A percentile compares a stretch with the other conserved stretches of the same genome.
Evolutionary conservation across 2,329 filamentous ascomycete species (phyloP).

Genomic region (Dryadomyces quercivorus): DNA sequence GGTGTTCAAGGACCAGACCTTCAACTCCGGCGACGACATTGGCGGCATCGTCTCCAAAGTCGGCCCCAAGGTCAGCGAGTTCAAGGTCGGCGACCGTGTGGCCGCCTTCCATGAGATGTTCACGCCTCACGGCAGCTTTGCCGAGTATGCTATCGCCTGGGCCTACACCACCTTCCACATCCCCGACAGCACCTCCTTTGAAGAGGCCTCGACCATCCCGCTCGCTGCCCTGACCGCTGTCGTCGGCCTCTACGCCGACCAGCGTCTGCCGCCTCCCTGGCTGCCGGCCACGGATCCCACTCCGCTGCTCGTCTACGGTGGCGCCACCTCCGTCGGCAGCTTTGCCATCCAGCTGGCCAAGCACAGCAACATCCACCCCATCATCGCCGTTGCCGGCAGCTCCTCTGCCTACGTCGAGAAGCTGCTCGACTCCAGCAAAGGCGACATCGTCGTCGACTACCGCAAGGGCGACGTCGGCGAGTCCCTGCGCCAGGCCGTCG

Average conservation of each 20-base stretch:
- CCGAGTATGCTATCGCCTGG: slow-evolving; percentile 30
- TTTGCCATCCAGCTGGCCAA: slow-evolving; percentile 39
- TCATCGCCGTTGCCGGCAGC: slow-evolving; percentile 39
- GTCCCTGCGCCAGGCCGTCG: slow-evolving; percentile 23
- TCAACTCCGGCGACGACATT: slow-evolving; percentile 42
- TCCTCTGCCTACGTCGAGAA: slow-evolving; percentile 30
- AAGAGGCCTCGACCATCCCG: slow-evolving; percentile 29
- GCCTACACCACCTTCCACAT: slow-evolving; percentile 30
- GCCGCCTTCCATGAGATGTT: slow-evolving; percentile 36
- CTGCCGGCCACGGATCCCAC: slow-evolving; percentile 18
- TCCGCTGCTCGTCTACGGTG: slow-evolving; percentile 31
- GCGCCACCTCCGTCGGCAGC: slow-evolving; percentile 34
- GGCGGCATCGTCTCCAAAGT: slow-evolving; percentile 41
- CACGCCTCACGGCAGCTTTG: slow-evolving; percentile 22
- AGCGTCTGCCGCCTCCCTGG: slow-evolving; percentile 27
- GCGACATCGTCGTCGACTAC: slow-evolving; percentile 44
- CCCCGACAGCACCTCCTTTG: slow-evolving; percentile 22
- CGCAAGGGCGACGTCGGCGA: slow-evolving; percentile 35
- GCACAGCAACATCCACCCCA: slow-evolving; percentile 36
- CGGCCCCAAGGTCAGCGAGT: slow-evolving; percentile 42
- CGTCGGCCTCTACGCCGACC: slow-evolving; percentile 22
- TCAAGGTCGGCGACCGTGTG: slow-evolving; percentile 44
- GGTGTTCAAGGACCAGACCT: neutral
- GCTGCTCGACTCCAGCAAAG: slow-evolving; percentile 32
- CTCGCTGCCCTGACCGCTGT: slow-evolving; percentile 31